Percentiles rank a stretch among this genome's conserved stretches.
These are phyloP conservation scores for Penicillium odoratum DNA, from an alignment of 495 filamentous ascomycete genomes.

Conservation along the genomic window DNA sequence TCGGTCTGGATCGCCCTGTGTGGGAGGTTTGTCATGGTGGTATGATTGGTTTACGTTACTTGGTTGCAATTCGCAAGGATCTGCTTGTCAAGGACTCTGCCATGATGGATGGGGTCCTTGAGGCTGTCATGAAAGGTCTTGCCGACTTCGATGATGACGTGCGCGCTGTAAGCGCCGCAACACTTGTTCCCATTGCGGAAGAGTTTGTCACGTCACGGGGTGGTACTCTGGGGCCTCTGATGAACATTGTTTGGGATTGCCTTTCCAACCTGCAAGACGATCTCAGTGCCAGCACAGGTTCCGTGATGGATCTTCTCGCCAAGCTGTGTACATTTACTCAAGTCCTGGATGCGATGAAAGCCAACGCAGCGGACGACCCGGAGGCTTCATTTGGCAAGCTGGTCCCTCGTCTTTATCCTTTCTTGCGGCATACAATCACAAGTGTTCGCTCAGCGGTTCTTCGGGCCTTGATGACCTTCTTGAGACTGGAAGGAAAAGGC, in stretches of 20 bases:
- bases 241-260: constrained; percentile 96
- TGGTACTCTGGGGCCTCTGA: constrained; percentile 70
- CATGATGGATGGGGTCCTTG: constrained; percentile 90
- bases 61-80: constrained; percentile 93
- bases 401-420: constrained; percentile 92
- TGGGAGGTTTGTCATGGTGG: constrained; percentile 98
- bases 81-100: constrained; percentile 75
- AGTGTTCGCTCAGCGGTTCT: constrained; percentile 91
- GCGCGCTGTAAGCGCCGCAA: constrained; percentile 93
- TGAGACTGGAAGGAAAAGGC: constrained; percentile 77
- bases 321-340: constrained; percentile 93
- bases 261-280: constrained; percentile 94
- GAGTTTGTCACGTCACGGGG: constrained; percentile 87
- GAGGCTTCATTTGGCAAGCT: constrained; percentile 87
- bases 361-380: constrained; percentile 76
- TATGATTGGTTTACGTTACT: constrained; percentile 92
- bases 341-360: constrained; percentile 91
- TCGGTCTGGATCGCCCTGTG: constrained; percentile 64
- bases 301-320: constrained; percentile 95
- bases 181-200: constrained; percentile 89
- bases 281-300: constrained; percentile 93
- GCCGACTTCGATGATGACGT: constrained; percentile 93
- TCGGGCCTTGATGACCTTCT: constrained; percentile 88
- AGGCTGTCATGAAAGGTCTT: constrained; percentile 91
- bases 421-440: constrained; percentile 94